Evolutionary conservation across 1,139 yeast genomes (phyloP).

Genomic region (Zygosaccharomyces pseudobailii): DNA sequence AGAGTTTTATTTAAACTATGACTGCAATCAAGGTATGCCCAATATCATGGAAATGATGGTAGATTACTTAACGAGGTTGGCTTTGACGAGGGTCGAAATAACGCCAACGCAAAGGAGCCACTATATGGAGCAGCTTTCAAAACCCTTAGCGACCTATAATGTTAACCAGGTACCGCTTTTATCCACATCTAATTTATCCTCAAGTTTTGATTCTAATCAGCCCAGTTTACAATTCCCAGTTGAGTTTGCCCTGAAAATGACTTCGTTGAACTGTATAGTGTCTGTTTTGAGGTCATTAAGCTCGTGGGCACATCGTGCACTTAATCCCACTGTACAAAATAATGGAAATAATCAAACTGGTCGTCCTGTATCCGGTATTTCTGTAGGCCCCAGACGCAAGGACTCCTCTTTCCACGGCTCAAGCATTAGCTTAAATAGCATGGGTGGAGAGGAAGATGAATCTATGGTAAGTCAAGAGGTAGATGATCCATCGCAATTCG

Average conservation of each 20-base stretch:
- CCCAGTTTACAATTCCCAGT: constrained; percentile 54
- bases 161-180: constrained; percentile 67
- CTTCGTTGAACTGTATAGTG: constrained; percentile 74
- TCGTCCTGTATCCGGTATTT: constrained; percentile 18
- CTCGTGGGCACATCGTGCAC: constrained; percentile 84
- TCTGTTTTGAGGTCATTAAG: constrained; percentile 76
- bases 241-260: constrained; percentile 81
- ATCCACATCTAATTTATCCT: constrained; percentile 59
- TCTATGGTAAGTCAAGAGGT: constrained; percentile 34
- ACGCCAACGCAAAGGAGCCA: constrained; percentile 64
- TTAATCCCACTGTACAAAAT: constrained; percentile 32
- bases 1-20: constrained; percentile 91
- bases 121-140: constrained; percentile 56
- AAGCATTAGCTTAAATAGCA: constrained; percentile 16
- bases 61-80: constrained; percentile 69
- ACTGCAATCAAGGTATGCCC: constrained; percentile 81
- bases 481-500: constrained; percentile 84
- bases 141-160: constrained; percentile 70
- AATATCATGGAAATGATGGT: constrained; percentile 80
- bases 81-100: constrained; percentile 68
- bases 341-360: constrained; percentile 8
- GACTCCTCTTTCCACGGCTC: constrained; percentile 42
- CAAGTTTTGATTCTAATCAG: constrained; percentile 62
- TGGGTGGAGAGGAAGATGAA: constrained; percentile 15
- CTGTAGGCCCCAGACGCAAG: constrained; percentile 35